Evolutionary conservation across 108 stramenopile genomes (phyloP), one percentile per base, ranked within the genome.

Genomic region (Nannochloropsis oceanica): DNA sequence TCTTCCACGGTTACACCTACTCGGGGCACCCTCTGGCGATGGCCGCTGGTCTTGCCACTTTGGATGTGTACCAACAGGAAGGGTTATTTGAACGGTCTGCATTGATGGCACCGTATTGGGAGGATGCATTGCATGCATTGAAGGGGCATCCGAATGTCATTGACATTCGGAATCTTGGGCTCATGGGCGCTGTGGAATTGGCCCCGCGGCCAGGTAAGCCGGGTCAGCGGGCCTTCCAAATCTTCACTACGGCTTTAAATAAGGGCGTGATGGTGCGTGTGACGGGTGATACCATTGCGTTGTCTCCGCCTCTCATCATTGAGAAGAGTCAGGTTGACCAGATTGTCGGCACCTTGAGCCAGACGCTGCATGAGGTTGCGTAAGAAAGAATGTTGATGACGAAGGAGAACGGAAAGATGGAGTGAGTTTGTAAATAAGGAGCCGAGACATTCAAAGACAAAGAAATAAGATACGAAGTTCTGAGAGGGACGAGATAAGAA

Each of bases 1-100:
- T 84, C 25, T 86, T 86, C 82, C 82, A 86, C 26, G 85, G 85
- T 2, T 86, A 82, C 82, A 86, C 82, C 8, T 83, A 83, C 25
- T 80, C 79, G 25, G 81, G 73, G 8, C 85, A 86, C 27, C 85
- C 85, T 25, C 43, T 86, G 81, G 27, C 85, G 24, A 44, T 44
- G 82, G 85, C 85, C 18, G 85, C 82, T 43, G 85, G 82, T 7
- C 24, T 86, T 18, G 85, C 85, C 22, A 86, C 42, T 12, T 13
- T 86, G 25, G 81, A 86, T 20, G 34, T 82, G 25, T 83, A 43
- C 26, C 42, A 86, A 12, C 43, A 86, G 27, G 73, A 82, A 14
- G 73, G 73, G 20, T 80, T 86, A 12, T 83, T 82, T 18, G 85
- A 86, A 22, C 26, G 34, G 22, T 81, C 82, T 18, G n/a, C 20